Evolutionary conservation across 306 rosid genomes (phyloP).

Genomic region (Rosa lucieae): DNA sequence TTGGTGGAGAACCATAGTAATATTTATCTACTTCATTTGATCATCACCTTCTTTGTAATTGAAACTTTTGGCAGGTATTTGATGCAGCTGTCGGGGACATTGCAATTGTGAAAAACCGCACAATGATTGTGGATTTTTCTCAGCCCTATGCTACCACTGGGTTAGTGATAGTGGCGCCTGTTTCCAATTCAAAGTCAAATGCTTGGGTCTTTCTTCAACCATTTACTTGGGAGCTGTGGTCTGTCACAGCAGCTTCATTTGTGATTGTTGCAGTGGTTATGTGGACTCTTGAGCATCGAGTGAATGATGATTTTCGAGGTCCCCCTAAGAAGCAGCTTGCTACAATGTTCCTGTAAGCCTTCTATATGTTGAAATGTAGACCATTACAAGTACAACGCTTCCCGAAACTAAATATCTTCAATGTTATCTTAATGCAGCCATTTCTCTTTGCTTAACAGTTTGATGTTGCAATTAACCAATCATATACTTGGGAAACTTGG

Average conservation of each 20-base stretch:
- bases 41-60: not conserved
- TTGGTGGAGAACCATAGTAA: not conserved
- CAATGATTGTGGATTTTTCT: conserved; percentile 78
- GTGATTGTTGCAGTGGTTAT: conserved; percentile 71
- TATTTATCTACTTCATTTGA: not conserved
- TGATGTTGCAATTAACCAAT: conserved; percentile 18
- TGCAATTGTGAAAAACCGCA: conserved; percentile 85
- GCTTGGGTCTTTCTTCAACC: conserved; percentile 95
- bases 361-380: conserved; percentile 17
- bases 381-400: conserved; percentile 9
- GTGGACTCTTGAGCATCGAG: conserved; percentile 94
- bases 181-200: conserved; percentile 49
- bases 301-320: conserved; percentile 87
- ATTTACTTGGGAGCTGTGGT: conserved; percentile 88
- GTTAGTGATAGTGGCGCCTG: conserved; percentile 90
- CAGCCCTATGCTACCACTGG: conserved; percentile 88
- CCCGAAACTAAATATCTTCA: not conserved
- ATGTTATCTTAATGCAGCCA: not conserved
- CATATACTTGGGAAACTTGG: conserved; percentile 11
- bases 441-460: conserved; percentile 9
- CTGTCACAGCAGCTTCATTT: conserved; percentile 69
- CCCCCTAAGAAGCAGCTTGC: conserved; percentile 80
- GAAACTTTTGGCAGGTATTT: conserved; percentile 52
- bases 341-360: conserved; percentile 71
- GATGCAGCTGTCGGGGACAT: conserved; percentile 98